phyloP scores from a whole-genome alignment of 2,329 filamentous ascomycete genomes.

The Aureobasidium uvarum region DNA sequence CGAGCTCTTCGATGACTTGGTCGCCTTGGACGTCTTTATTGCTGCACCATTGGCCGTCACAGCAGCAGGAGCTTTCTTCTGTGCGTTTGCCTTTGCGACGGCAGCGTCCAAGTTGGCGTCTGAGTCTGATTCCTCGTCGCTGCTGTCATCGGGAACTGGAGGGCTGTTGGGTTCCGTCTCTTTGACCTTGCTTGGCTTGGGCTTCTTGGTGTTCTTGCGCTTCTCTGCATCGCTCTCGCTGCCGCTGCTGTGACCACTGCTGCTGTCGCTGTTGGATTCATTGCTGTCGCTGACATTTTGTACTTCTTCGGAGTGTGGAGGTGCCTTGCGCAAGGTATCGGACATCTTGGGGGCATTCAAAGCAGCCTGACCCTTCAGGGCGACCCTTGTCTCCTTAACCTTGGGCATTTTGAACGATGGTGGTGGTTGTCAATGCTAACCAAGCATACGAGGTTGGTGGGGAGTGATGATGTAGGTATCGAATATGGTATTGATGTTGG shows the following conservation, averaged over 20 bases:
- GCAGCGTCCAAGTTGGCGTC: slow-evolving; percentile 19
- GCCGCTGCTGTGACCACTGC: slow-evolving; percentile 36
- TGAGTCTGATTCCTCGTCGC: slow-evolving; percentile 26
- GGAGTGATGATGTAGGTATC: not conserved
- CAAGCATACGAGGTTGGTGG: not conserved
- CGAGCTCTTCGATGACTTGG: slow-evolving; percentile 13
- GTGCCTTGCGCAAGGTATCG: slow-evolving; percentile 32
- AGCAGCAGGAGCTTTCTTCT: slow-evolving; percentile 29
- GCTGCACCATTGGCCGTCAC: slow-evolving; percentile 31
- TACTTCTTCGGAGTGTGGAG: slow-evolving; percentile 36
- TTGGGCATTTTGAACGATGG: slow-evolving; percentile 36
- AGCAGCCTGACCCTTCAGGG: slow-evolving; percentile 37
- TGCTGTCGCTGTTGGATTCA: slow-evolving; percentile 34
- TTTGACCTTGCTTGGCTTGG: slow-evolving; percentile 31
- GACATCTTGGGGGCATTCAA: slow-evolving; percentile 34
- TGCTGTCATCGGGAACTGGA: slow-evolving; percentile 32
- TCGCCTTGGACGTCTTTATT: slow-evolving; percentile 35
- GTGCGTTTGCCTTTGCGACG: slow-evolving; percentile 6
- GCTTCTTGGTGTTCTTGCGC: slow-evolving; percentile 31
- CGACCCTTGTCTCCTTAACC: slow-evolving; percentile 39
- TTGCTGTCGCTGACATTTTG: slow-evolving; percentile 35
- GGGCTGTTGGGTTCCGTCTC: slow-evolving; percentile 31
- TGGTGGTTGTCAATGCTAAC: slow-evolving; percentile 11
- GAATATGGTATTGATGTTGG: not conserved
- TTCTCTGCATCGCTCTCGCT: slow-evolving; percentile 39